phyloP scores from a whole-genome alignment of 208 protist species.

The Leishmania lainsoni region DNA sequence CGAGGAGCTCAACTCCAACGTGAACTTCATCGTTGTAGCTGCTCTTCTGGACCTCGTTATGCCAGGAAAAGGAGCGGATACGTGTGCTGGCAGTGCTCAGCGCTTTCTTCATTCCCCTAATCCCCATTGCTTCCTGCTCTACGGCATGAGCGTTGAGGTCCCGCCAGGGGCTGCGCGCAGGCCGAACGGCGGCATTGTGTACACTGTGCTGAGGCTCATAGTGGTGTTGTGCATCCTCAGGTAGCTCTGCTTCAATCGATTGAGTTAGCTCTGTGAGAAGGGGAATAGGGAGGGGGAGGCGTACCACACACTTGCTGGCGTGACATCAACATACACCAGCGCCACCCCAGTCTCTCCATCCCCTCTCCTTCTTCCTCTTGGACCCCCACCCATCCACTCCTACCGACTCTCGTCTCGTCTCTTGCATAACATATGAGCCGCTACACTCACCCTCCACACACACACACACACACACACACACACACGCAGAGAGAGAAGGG shows the following conservation, averaged over 20 bases:
- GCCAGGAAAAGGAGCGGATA: constrained; percentile 89
- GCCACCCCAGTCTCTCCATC: background rate
- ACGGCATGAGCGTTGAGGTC: constrained; percentile 89
- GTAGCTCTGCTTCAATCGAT: constrained; percentile 72
- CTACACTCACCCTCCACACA: no score
- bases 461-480: no score
- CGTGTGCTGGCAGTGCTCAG: constrained; percentile 85
- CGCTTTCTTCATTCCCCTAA: constrained; percentile 87
- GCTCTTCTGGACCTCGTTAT: constrained; percentile 82
- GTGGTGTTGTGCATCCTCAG: constrained; percentile 53
- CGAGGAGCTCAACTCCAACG: constrained; percentile 76
- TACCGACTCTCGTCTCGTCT: no score
- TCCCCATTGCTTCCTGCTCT: constrained; percentile 77
- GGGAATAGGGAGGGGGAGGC: background rate
- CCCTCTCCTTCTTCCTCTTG: background rate
- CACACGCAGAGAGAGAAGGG: no score
- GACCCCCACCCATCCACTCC: no score
- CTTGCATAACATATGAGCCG: no score
- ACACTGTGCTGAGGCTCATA: constrained; percentile 49
- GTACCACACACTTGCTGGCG: background rate
- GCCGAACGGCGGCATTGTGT: constrained; percentile 62
- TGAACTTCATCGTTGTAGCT: constrained; percentile 73
- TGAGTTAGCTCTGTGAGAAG: constrained; percentile 31
- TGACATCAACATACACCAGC: background rate
- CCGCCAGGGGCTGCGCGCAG: constrained; percentile 49